Base-by-base conservation (phyloP, 2,329 filamentous ascomycete genomes). In the Talaromyces atroroseus region DNA sequence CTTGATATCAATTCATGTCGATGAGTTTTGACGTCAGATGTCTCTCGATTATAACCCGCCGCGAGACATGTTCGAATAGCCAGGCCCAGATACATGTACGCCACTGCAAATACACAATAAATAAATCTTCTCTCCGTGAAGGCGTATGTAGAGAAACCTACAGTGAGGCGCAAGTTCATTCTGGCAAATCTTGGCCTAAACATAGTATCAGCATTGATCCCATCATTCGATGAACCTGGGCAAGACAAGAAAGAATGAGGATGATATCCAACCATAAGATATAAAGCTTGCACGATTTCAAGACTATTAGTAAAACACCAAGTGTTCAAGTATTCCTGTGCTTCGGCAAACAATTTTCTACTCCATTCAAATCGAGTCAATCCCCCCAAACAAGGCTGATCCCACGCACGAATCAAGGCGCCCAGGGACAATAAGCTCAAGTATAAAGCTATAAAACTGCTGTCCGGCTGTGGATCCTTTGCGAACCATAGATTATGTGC, bases 31-130 rank as follows among this genome's bases (percentile, higher is more conserved):
- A 65, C 60, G 14, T 63, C 65, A 3, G 65, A 52, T 2, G 72
- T 70, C 14, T 77, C 70, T 8, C 77, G 69, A 52, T 80, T 80
- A 54, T 78, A 75, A 5, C 77, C 77, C 54, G 76, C 76, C 2
- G 77, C 74, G 12, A 80, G 62, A 11, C 76, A 75, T 5, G 74
- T 79, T 44, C 77, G 72, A 10, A 78, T 72, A 1, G 77, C 77
- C 21, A 77, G 68, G 0, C 77, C 77, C 10, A 78, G 70, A 54
- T 78, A 79, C 65, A 78, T 77, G 54, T 79, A 80, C 3, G 77
- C 73, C 59, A 67, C 68, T 68, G 50, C n/a, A 4, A 45, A 16
- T 24, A 29, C 26, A 18, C 34, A 16, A 29, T 2, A 2, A 23
- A 23, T 14, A 24, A 0, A 18, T 16, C 5, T 2, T 6, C 14